Percentiles rank a stretch among this genome's conserved stretches.
phyloP scores from a whole-genome alignment of 2,329 filamentous ascomycete species.

The Podosphaera xanthii region DNA sequence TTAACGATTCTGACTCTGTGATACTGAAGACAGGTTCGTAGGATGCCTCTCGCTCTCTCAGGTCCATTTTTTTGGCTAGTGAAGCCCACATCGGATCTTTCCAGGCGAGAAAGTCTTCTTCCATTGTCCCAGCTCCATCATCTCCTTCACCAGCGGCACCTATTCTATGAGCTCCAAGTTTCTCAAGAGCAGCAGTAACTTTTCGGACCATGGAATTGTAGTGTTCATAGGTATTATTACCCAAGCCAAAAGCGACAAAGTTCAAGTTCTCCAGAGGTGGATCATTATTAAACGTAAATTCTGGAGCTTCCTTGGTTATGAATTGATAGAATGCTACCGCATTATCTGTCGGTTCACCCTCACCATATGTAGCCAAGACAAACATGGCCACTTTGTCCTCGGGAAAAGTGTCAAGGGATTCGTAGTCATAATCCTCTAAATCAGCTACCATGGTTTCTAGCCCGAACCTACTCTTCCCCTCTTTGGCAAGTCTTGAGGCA shows the following conservation, averaged over 20 bases:
- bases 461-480: slow-evolving; percentile 87
- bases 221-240: slow-evolving; percentile 98
- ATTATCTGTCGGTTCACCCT: slow-evolving; percentile 96
- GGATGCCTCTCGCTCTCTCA: slow-evolving; percentile 87
- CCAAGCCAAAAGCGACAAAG: slow-evolving; percentile 86
- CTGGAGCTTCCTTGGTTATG: slow-evolving; percentile 56
- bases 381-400: slow-evolving; percentile 87
- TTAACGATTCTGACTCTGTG: slow-evolving; percentile 49
- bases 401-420: slow-evolving; percentile 74
- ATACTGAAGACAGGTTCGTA: slow-evolving; percentile 87
- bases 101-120: slow-evolving; percentile 97
- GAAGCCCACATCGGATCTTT: slow-evolving; percentile 98
- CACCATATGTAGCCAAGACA: slow-evolving; percentile 88
- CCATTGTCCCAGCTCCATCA: slow-evolving; percentile 96
- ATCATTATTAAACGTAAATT: slow-evolving; percentile 55
- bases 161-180: slow-evolving; percentile 64
- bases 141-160: slow-evolving; percentile 85
- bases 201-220: slow-evolving; percentile 98
- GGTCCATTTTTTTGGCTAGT: slow-evolving; percentile 56
- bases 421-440: slow-evolving; percentile 91
- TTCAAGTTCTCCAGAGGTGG: slow-evolving; percentile 62
- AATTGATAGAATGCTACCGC: slow-evolving; percentile 99
- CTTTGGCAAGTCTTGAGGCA: slow-evolving; percentile 84
- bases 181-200: slow-evolving; percentile 58
- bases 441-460: slow-evolving; percentile 97